These are phyloP conservation scores for Aureobasidium sp. DNA, from an alignment of 2,329 filamentous ascomycete genomes.

Conservation along the genomic window DNA sequence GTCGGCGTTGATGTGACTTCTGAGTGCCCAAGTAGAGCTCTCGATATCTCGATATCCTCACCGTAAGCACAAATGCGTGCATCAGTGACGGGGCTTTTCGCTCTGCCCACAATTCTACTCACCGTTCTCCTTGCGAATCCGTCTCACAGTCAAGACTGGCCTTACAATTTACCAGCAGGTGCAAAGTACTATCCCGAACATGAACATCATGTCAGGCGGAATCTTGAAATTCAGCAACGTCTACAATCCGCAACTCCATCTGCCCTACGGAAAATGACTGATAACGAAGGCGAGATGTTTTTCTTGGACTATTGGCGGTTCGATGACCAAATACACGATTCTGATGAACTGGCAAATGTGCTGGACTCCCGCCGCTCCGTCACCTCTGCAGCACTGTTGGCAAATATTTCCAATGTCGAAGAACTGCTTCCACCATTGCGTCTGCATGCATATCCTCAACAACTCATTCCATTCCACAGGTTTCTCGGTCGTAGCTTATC, in stretches of 20 bases:
- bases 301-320: constrained; percentile 58
- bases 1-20: background rate
- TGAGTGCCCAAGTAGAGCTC: no score
- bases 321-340: constrained; percentile 22
- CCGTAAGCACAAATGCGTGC: background rate
- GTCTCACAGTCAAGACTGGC: constrained; percentile 35
- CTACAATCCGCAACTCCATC: constrained; percentile 41
- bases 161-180: constrained; percentile 40
- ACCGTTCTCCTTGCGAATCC: background rate
- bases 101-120: background rate
- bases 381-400: constrained; percentile 8
- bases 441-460: constrained; percentile 35
- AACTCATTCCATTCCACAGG: constrained; percentile 10
- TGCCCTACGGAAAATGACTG: constrained; percentile 65
- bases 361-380: constrained; percentile 1
- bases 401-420: background rate
- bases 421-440: constrained; percentile 47
- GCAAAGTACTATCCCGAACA: constrained; percentile 44
- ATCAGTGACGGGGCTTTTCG: background rate
- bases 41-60: background rate
- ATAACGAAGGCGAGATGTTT: constrained; percentile 67
- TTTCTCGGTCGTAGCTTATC: constrained; percentile 30
- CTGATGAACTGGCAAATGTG: background rate
- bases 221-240: constrained; percentile 34
- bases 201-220: constrained; percentile 36